Conservation (phyloP, 1,139 yeast genomes). For the Pichia terricola region DNA sequence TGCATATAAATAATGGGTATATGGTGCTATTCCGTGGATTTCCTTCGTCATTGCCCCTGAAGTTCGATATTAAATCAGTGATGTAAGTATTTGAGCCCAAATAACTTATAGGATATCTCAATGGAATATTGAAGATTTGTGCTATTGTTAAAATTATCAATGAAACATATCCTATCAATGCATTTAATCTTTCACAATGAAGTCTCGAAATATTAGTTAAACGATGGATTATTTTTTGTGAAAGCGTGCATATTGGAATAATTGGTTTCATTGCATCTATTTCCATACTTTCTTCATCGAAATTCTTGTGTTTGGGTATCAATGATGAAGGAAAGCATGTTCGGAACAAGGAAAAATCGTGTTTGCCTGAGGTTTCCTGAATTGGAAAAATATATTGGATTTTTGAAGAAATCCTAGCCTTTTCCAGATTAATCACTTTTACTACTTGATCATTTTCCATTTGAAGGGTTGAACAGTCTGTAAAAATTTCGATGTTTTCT, state of each 20-base stretch:
- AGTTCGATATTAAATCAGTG: slow-evolving; percentile 34
- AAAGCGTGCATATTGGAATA: slow-evolving; percentile 5
- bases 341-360: slow-evolving; percentile 28
- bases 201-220: slow-evolving; percentile 9
- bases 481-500: neutral
- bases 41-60: slow-evolving; percentile 8
- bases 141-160: slow-evolving; percentile 36
- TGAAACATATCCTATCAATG: slow-evolving; percentile 40
- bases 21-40: slow-evolving; percentile 18
- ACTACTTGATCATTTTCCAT: neutral
- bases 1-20: slow-evolving; percentile 42
- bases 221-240: slow-evolving; percentile 7
- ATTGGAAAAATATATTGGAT: slow-evolving; percentile 15
- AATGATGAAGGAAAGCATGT: slow-evolving; percentile 18
- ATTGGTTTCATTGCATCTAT: neutral
- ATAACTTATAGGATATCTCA: slow-evolving; percentile 42
- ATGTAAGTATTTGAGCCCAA: slow-evolving; percentile 44
- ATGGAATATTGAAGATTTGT: slow-evolving; percentile 34
- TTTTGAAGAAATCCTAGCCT: slow-evolving; percentile 11
- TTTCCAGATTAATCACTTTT: slow-evolving; percentile 9
- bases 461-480: slow-evolving; percentile 1
- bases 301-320: slow-evolving; percentile 3
- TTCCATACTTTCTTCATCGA: neutral
- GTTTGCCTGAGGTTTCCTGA: slow-evolving; percentile 10
- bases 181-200: slow-evolving; percentile 29